These are phyloP conservation scores for Tolypocladium tropicale DNA, from an alignment of 2,329 filamentous ascomycete species.

Conservation along the genomic window DNA sequence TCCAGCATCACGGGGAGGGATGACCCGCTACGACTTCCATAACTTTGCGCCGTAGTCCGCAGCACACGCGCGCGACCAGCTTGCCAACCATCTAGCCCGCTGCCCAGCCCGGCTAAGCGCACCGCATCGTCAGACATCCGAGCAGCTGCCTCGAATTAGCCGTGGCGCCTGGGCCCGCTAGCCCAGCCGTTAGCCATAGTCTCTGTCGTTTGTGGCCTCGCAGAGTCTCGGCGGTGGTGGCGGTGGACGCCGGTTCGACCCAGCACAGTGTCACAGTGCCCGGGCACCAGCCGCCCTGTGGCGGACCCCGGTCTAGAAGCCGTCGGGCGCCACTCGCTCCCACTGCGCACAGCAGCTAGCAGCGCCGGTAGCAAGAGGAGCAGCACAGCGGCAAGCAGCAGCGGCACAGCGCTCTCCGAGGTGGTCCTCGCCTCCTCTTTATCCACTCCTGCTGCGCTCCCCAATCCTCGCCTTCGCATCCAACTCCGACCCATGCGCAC, in stretches of 20 bases:
- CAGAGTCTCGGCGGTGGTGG: neutral
- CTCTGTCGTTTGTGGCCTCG: neutral
- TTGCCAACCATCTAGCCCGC: no score
- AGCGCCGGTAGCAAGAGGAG: no score
- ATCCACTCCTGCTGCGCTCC: conserved; percentile 8
- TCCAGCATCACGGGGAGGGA: neutral
- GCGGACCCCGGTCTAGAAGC: neutral
- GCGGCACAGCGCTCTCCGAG: neutral
- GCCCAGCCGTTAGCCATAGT: neutral
- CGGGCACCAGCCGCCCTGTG: neutral
- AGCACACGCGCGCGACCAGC: neutral
- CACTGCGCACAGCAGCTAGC: neutral
- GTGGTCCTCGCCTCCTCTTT: conserved; percentile 4
- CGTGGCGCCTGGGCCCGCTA: neutral
- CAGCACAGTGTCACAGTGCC: neutral
- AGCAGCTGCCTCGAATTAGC: neutral
- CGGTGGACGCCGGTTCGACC: neutral
- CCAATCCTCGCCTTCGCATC: conserved; percentile 3
- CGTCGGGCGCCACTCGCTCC: neutral
- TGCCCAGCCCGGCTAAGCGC: neutral
- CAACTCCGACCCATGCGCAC: neutral
- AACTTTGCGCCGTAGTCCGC: neutral
- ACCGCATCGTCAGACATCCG: neutral
- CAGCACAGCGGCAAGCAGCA: neutral
- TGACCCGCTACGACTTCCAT: no score